Evolutionary conservation across 495 filamentous ascomycete species (phyloP).

Genomic region (Podospora anserina): DNA sequence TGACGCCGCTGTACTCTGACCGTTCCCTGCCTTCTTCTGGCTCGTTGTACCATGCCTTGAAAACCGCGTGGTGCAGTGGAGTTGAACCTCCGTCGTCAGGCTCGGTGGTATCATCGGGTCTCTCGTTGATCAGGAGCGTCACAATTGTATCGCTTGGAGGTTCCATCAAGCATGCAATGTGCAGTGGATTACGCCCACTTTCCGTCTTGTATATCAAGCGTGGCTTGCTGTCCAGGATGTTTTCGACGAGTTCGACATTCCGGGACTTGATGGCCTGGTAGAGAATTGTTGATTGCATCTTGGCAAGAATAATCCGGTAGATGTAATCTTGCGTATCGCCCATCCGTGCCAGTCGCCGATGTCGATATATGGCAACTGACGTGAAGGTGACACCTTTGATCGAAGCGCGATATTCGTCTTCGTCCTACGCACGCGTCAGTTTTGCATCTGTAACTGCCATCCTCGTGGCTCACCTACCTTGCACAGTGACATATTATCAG

Average conservation of each 20-base stretch:
- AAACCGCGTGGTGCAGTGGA: background rate
- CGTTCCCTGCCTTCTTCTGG: background rate
- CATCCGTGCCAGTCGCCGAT: background rate
- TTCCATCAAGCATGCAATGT: conserved; percentile 4
- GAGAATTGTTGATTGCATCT: background rate
- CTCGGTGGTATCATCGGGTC: conserved; percentile 5
- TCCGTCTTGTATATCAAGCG: background rate
- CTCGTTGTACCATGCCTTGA: background rate
- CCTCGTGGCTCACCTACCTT: background rate
- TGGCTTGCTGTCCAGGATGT: background rate
- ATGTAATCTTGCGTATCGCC: background rate
- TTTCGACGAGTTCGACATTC: background rate
- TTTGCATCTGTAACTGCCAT: background rate
- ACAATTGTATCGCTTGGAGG: conserved; percentile 15
- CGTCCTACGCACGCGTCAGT: background rate
- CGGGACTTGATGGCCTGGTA: background rate
- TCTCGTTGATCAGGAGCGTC: conserved; percentile 9
- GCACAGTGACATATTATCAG: background rate
- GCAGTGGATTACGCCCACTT: background rate
- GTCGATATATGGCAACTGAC: background rate
- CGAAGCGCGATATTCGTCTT: background rate
- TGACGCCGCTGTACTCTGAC: conserved; percentile 2
- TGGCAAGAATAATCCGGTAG: background rate
- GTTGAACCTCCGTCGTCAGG: background rate
- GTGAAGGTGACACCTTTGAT: background rate